Percentiles rank a stretch among this genome's conserved stretches.
phyloP scores from a whole-genome alignment of 2,329 filamentous ascomycete species.

The Calonectria ilicicola region DNA sequence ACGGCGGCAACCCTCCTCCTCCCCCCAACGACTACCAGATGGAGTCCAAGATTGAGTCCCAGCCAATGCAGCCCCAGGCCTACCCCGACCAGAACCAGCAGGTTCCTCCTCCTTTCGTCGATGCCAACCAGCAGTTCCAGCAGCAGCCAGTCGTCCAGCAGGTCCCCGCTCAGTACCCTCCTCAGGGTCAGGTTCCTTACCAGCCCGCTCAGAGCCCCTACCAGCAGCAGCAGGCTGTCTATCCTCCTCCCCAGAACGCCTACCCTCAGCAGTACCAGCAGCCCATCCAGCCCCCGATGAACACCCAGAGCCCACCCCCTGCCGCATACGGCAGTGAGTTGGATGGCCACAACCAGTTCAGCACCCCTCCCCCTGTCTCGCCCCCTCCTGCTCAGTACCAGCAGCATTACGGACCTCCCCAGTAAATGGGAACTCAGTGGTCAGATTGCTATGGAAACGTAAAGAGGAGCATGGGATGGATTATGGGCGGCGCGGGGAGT shows the following conservation, averaged over 20 bases:
- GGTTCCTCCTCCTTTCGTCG: conserved; percentile 33
- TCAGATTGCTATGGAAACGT: background rate
- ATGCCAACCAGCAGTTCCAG: conserved; percentile 39
- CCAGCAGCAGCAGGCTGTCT: conserved; percentile 44
- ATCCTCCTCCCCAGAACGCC: conserved; percentile 35
- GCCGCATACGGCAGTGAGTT: conserved; percentile 28
- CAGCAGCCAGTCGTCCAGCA: conserved; percentile 24
- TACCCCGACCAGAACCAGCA: conserved; percentile 34
- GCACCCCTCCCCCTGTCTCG: conserved; percentile 27
- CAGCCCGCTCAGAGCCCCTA: conserved; percentile 43
- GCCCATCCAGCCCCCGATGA: conserved; percentile 20
- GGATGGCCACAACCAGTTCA: conserved; percentile 28
- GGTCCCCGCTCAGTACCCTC: conserved; percentile 14
- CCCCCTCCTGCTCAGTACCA: conserved; percentile 39
- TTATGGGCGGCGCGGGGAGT: conserved; percentile 15
- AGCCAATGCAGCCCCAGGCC: conserved; percentile 35
- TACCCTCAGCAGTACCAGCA: conserved; percentile 41
- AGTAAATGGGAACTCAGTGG: background rate
- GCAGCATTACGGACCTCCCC: conserved; percentile 24
- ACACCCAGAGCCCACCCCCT: conserved; percentile 19
- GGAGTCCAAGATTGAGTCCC: conserved; percentile 47
- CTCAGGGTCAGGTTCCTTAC: conserved; percentile 27
- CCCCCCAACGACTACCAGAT: conserved; percentile 46
- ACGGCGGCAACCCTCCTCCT: background rate
- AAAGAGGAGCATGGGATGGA: background rate